Conservation (phyloP, 129 eudicot genomes). For the Ambrosia artemisiifolia region DNA sequence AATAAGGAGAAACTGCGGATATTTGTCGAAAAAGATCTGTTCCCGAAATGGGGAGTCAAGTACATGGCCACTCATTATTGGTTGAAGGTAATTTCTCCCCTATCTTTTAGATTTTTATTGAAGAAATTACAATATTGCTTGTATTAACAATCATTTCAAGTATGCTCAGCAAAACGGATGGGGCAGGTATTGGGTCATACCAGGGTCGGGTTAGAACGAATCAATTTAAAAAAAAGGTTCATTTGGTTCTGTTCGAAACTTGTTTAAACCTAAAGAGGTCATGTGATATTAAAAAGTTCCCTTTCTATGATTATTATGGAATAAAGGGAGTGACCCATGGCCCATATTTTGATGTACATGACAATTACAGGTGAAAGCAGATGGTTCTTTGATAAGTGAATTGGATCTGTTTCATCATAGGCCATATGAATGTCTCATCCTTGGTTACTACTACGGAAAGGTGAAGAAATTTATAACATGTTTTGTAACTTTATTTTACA, state of each 20-base stretch:
- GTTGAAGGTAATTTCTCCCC: conserved; percentile 58
- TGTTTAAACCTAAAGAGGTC: no score
- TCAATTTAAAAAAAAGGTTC: no score
- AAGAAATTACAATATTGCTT: background rate
- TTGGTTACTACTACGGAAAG: conserved; percentile 55
- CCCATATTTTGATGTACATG: background rate
- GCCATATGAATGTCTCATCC: conserved; percentile 90
- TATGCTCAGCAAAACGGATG: no score
- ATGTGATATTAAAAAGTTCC: no score
- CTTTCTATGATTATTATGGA: background rate
- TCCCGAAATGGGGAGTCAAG: conserved; percentile 89
- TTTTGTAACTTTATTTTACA: background rate
- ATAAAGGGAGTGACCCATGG: background rate
- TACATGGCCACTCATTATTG: conserved; percentile 74
- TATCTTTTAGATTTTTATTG: background rate
- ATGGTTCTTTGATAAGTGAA: conserved; percentile 78
- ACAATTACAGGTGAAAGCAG: conserved; percentile 69
- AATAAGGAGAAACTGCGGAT: conserved; percentile 81
- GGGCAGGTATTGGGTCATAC: no score
- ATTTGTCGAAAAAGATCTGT: conserved; percentile 79
- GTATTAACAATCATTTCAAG: background rate
- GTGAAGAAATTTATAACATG: conserved; percentile 33
- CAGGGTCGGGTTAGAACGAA: no score
- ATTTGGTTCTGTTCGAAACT: no score
- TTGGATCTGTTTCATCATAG: conserved; percentile 93